Conservation (phyloP, 2,329 filamentous ascomycete genomes). For the Cordyceps javanica region DNA sequence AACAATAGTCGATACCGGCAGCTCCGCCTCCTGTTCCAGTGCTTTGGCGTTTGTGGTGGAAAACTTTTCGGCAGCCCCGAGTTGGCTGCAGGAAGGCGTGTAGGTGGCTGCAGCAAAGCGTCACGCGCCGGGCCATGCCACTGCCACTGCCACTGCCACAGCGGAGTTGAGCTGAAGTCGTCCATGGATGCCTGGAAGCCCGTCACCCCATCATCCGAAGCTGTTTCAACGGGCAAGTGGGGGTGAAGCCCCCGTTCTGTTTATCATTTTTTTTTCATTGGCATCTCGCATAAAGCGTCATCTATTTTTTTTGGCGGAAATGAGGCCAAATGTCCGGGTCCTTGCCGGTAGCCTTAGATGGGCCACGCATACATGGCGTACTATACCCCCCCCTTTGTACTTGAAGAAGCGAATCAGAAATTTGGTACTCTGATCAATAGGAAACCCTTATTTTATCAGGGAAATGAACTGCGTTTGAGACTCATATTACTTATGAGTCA, state of each 20-base stretch:
- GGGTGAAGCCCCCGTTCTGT: background rate
- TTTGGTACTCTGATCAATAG: background rate
- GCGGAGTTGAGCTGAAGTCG: background rate
- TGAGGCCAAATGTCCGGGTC: background rate
- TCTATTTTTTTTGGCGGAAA: background rate
- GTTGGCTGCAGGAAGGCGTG: background rate
- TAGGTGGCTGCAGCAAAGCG: background rate
- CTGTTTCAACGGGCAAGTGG: background rate
- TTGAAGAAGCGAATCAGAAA: background rate
- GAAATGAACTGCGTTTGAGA: no score
- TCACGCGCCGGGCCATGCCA: background rate
- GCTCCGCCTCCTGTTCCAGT: background rate
- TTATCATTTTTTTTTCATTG: background rate
- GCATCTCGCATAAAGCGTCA: conserved; percentile 2
- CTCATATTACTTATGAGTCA: no score
- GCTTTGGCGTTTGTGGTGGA: background rate
- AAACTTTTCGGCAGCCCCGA: background rate
- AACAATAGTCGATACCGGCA: background rate
- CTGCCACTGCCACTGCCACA: background rate
- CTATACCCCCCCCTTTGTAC: conserved; percentile 6
- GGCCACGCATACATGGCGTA: background rate
- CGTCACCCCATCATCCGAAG: no score
- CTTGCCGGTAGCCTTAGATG: background rate
- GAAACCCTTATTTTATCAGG: no score
- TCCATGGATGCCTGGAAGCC: background rate